Evolutionary conservation across 345 rosid species (phyloP).

Genomic region (Luvunga scandens): DNA sequence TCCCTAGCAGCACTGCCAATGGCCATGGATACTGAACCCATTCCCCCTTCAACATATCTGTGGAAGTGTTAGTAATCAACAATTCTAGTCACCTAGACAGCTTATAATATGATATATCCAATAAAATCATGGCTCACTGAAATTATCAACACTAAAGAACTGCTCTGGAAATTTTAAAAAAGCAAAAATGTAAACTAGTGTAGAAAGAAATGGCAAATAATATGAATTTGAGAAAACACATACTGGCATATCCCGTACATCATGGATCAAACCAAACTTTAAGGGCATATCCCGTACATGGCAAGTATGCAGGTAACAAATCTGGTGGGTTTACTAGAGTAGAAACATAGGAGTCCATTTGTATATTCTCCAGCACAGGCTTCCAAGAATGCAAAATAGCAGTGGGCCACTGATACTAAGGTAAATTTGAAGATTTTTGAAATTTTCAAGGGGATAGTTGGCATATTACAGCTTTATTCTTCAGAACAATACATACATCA

Average conservation of each 20-base stretch:
- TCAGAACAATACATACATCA: slow-evolving; percentile 12
- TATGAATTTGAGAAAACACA: not conserved
- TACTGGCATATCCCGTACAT: not conserved
- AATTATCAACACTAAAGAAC: not conserved
- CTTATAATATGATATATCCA: not conserved
- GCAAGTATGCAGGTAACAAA: not conserved
- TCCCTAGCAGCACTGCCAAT: slow-evolving; percentile 76
- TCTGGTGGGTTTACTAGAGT: not conserved
- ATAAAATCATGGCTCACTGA: not conserved
- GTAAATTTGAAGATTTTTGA: not conserved
- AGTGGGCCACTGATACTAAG: not conserved
- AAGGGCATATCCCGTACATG: not conserved
- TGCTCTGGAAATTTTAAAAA: not conserved
- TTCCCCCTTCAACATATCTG: slow-evolving; percentile 91
- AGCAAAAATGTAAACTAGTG: not conserved
- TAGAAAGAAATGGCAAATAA: not conserved
- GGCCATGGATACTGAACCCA: slow-evolving; percentile 80
- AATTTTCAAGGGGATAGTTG: not conserved
- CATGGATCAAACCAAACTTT: not conserved
- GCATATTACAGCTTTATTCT: slow-evolving; percentile 23
- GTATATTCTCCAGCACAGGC: not conserved
- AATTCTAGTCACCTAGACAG: not conserved
- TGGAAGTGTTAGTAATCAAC: slow-evolving; percentile 10
- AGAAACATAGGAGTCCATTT: not conserved
- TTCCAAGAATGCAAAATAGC: not conserved